A percentile compares a stretch with the other conserved stretches of the same genome.
Conservation (phyloP, 805 yeast species). For the Schwanniomyces vanrijiae region DNA sequence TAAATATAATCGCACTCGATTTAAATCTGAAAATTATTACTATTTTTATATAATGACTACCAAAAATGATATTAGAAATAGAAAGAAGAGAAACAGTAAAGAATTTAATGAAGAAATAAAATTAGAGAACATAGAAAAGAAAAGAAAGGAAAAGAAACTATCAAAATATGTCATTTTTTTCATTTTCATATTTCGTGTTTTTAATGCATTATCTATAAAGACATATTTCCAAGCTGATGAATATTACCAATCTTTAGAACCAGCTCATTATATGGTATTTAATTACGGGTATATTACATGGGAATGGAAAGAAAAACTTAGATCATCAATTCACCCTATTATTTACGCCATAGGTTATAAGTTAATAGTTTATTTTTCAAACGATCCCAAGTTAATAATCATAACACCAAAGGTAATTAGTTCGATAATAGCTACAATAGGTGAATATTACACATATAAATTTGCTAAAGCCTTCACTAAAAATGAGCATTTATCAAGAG, state of each 20-base stretch:
- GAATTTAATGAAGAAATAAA: background rate
- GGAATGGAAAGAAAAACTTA: constrained; percentile 83
- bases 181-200: constrained; percentile 44
- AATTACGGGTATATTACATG: constrained; percentile 87
- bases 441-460: constrained; percentile 60
- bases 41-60: background rate
- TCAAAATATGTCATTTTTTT: constrained; percentile 5
- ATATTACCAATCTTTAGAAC: constrained; percentile 88
- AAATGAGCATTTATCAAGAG: constrained; percentile 33
- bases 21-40: background rate
- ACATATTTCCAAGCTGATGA: constrained; percentile 98
- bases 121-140: background rate
- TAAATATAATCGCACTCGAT: background rate
- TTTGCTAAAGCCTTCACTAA: constrained; percentile 43
- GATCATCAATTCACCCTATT: constrained; percentile 81
- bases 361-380: constrained; percentile 23
- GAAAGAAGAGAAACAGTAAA: background rate
- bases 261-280: constrained; percentile 74
- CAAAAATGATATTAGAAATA: background rate
- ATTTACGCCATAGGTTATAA: constrained; percentile 52
- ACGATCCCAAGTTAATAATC: constrained; percentile 36
- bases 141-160: background rate
- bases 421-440: constrained; percentile 67
- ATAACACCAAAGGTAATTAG: constrained; percentile 66
- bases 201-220: constrained; percentile 60